phyloP scores from a whole-genome alignment of 78 protist genomes.

The Dictyostelium brefeldianum region DNA sequence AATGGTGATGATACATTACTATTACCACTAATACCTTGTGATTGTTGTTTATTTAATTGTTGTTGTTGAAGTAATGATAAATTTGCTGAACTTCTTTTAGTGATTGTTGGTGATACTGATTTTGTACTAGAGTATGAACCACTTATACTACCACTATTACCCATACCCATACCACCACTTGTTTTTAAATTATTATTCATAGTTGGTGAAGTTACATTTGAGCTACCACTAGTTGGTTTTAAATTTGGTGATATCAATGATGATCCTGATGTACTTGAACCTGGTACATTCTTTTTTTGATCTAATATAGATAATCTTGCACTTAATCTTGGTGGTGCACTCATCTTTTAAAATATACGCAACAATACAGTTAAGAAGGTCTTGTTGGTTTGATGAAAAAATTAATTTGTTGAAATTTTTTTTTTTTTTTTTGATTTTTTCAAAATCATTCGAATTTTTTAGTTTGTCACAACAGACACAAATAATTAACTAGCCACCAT shows the following conservation, averaged over 20 bases:
- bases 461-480: no score
- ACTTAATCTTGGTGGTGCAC: constrained; percentile 71
- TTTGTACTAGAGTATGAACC: background rate
- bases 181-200: background rate
- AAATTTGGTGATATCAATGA: no score
- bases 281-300: constrained; percentile 23
- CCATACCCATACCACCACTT: background rate
- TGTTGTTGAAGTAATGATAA: constrained; percentile 2
- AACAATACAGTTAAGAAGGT: no score
- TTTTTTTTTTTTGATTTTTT: background rate
- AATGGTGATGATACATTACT: background rate
- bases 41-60: background rate
- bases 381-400: background rate
- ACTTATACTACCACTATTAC: background rate
- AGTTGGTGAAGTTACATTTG: background rate
- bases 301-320: constrained; percentile 65
- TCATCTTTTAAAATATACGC: background rate
- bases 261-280: background rate
- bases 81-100: background rate
- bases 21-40: background rate
- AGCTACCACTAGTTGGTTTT: background rate
- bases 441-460: background rate
- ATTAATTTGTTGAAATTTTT: background rate
- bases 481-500: no score
- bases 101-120: background rate